Base-by-base conservation (phyloP, 1,284 basidiomycete genomes). In the Moniliophthora roreri region DNA sequence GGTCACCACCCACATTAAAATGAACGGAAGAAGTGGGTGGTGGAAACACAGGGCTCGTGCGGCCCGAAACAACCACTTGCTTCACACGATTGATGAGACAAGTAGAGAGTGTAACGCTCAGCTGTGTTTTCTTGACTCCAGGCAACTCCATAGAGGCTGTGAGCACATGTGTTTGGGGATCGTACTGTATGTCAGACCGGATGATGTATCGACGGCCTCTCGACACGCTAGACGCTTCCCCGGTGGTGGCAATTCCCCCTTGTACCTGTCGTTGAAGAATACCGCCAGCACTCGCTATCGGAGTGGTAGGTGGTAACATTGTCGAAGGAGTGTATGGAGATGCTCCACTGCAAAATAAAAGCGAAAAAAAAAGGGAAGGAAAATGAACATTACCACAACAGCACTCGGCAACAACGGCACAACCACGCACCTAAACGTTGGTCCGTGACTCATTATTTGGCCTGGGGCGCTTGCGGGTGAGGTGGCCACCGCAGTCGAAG, bases 101-200 rank as follows among this genome's bases (percentile, higher is more conserved):
- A 53, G 76, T 78, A 39, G 76, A 75, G 54, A 87, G 74, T 44
- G 70, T 73, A 64, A 87, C 68, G 53, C 65, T 73, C 37, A 88
- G 58, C 60, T 85, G 80, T 50, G 66, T 59, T 55, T 73, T 77
- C 64, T 75, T 77, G 59, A 85, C 69, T 24, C 85, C 86, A 8
- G 85, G 86, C 23, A 86, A 68, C 66, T 87, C 84, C 65, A 86
- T 75, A 67, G 80, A 73, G 45, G 79, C 82, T 52, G 75, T 76
- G 60, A 87, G 64, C 46, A 73, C 59, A 60, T 72, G 72, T 40
- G 71, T 74, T 20, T 71, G 66, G 34, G 63, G 61, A 64, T 81
- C 72, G 64, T 76, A 82, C 62, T 79, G 72, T n/a, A 79, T 63
- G 66, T 86, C 84, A 35, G 79, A 70, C 58, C 82, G 76, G 55